Evolutionary conservation across 2,329 filamentous ascomycete genomes (phyloP), one percentile per base, ranked within the genome.

Genomic region (Penicillium sp.): DNA sequence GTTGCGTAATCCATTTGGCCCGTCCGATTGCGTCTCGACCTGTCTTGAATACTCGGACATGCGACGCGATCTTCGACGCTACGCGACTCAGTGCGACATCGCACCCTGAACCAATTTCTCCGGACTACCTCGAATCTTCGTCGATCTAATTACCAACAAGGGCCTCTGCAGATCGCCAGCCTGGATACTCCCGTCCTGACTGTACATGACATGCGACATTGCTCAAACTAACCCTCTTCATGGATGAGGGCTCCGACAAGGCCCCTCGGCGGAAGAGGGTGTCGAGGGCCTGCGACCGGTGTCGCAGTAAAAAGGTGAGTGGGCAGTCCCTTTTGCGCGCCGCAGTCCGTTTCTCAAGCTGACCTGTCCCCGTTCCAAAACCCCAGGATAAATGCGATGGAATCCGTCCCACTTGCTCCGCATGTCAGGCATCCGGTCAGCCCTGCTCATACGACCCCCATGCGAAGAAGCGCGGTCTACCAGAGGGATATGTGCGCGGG

Each of bases 401-500:
- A 17, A 68, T 73, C 35, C 77, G 77, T 64, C 80, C 80, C 38
- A 71, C 76, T 45, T 82, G 80, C 61, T 77, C 78, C 33, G 77
- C 78, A 60, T 82, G 80, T 62, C 72, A 73, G 58, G 73, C 71
- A 24, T 76, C 78, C 9, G 75, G 74, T 60, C 76, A 79, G 55
- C 68, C 74, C 35, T 82, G 80, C 60, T 76, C 75, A 30, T 82
- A 82, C 68, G 77, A 81, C 56, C 77, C 79, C 13, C 73, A 75
- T 58, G 78, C 75, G 53, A 81, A 81, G 68, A 81, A 81, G 65
- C 75, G 80, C 56, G 80, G 80, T 19, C 67, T 81, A 17, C 80
- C 79, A 1, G 80, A 81, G 65, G 80, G 80, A 40, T 82, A 82
- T 69, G 79, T 82, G 35, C 78, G 80, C 22, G 79, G 79, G 3